Conservation (phyloP, 2,329 filamentous ascomycete species). For the Colletotrichum sp. region DNA sequence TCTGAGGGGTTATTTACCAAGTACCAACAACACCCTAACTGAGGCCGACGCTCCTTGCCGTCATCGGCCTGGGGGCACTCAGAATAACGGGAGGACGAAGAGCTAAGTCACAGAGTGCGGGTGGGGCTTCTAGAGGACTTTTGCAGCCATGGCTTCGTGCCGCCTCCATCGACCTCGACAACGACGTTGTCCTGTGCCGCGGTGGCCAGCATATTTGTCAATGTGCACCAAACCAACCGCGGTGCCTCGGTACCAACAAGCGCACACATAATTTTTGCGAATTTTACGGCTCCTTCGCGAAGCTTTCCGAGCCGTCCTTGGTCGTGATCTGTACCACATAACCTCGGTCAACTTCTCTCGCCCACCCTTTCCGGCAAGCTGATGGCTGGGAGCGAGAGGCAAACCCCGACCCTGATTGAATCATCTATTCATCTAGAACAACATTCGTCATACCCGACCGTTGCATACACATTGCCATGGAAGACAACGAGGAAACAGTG, state of each 20-base stretch:
- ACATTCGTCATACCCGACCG: background rate
- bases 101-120: background rate
- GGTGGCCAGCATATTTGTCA: background rate
- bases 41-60: background rate
- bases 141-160: background rate
- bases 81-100: background rate
- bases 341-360: background rate
- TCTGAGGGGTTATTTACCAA: background rate
- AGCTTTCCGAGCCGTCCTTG: background rate
- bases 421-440: background rate
- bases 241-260: background rate
- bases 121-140: conserved; percentile 11
- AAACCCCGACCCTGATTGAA: background rate
- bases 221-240: background rate
- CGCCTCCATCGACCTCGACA: background rate
- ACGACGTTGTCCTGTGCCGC: background rate
- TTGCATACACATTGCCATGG: background rate
- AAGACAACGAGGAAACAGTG: background rate
- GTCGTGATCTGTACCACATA: background rate
- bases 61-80: background rate
- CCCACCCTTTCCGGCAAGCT: background rate
- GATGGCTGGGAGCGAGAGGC: background rate
- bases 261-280: background rate
- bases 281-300: background rate
- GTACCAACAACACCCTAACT: background rate